Base-by-base conservation (phyloP, 805 yeast genomes). In the Barnettozyma pratensis region DNA sequence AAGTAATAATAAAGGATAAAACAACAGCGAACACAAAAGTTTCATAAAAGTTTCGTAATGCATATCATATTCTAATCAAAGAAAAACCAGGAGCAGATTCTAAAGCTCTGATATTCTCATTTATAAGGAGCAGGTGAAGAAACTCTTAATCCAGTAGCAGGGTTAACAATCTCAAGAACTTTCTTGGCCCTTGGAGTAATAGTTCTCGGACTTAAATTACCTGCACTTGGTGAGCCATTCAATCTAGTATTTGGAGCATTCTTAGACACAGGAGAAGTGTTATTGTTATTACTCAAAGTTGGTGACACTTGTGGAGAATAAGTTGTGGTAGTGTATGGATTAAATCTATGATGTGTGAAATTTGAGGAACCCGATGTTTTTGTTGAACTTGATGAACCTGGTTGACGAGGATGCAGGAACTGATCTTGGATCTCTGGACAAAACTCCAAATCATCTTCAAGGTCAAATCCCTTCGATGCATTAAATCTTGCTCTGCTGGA, bases 291-390 rank as follows among this genome's bases (percentile, higher is more conserved):
- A 42, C 52, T 52, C 26, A 65, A 47, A 9, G 64, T 67, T 49
- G 74, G 75, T 12, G 73, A 69, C 8, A 64, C 64, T 29, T 59
- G 63, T 40, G 88, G 87, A 34, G 81, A 77, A 58, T 82, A 82
- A 27, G 81, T 74, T 41, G 77, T 67, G 2, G 87, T 81, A 3
- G 86, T 81, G 60, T 82, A 81, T 5, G 88, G 87, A 61, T 83
- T 82, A 67, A 81, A 83, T 62, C 75, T 80, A 58, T 74, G 76
- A 51, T 66, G 63, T 3, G 63, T 58, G 47, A 57, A 59, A 40
- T 50, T 46, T 4, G 36, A 37, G 31, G 10, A 29, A 40, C 37
- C 36, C 8, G 41, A 32, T 25, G 47, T 19, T 30, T 32, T 25
- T 8, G 43, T 12, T 25, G 59, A 19, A 64, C 59, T 10, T 52